Conservation (phyloP, 1,139 yeast species). For the Yamadazyma jaroonii region DNA sequence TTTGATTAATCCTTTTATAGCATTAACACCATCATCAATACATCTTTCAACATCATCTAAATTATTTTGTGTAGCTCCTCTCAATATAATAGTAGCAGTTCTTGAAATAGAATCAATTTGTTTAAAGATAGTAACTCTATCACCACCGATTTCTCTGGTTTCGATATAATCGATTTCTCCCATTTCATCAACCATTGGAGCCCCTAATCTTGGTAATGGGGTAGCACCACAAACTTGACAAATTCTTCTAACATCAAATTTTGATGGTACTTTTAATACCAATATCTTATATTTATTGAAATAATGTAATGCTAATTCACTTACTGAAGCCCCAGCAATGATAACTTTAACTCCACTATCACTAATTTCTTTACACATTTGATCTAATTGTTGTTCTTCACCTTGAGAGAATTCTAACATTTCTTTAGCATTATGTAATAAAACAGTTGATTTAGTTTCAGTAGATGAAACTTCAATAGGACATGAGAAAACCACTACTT, state of each 20-base stretch:
- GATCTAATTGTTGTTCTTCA: slow-evolving; percentile 91
- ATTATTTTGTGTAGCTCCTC: slow-evolving; percentile 97
- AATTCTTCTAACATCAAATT: slow-evolving; percentile 89
- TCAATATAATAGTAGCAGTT: slow-evolving; percentile 87
- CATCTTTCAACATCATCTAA: slow-evolving; percentile 96
- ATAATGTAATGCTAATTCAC: slow-evolving; percentile 91
- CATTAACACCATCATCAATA: slow-evolving; percentile 93
- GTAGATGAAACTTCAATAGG: slow-evolving; percentile 94
- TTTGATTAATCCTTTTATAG: slow-evolving; percentile 83
- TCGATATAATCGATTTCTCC: slow-evolving; percentile 87
- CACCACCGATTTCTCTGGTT: slow-evolving; percentile 95
- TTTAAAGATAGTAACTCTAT: slow-evolving; percentile 90
- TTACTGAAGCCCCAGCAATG: slow-evolving; percentile 89
- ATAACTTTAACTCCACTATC: slow-evolving; percentile 87
- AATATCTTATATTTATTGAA: slow-evolving; percentile 82
- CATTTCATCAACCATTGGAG: slow-evolving; percentile 93
- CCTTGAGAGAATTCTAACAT: slow-evolving; percentile 96
- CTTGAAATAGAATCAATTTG: slow-evolving; percentile 63
- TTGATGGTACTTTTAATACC: slow-evolving; percentile 86
- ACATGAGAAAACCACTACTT: slow-evolving; percentile 90
- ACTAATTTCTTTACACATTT: slow-evolving; percentile 75
- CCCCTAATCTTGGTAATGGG: slow-evolving; percentile 91
- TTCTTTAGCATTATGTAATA: slow-evolving; percentile 92
- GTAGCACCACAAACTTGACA: slow-evolving; percentile 98
- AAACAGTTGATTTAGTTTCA: slow-evolving; percentile 95